Conservation (phyloP, 208 protist genomes). For the Phytomonas francai region DNA sequence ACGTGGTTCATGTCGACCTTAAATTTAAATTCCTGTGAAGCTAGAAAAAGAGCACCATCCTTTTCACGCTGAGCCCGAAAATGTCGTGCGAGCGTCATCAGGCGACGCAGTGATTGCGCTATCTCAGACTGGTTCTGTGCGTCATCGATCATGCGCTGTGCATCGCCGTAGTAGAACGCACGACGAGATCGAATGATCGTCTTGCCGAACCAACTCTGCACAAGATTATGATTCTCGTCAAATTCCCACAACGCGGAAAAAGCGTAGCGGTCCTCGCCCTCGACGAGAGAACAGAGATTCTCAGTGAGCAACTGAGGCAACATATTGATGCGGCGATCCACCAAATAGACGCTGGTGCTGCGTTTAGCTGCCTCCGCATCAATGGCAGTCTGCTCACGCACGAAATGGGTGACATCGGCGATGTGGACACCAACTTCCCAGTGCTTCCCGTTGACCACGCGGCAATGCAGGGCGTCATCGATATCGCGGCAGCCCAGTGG, state of each 20-base stretch:
- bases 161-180: conserved; percentile 93
- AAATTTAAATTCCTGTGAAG: conserved; percentile 89
- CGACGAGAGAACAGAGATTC: conserved; percentile 93
- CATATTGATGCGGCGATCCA: conserved; percentile 96
- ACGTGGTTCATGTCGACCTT: conserved; percentile 85
- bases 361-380: conserved; percentile 92
- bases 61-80: conserved; percentile 78
- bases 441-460: conserved; percentile 70
- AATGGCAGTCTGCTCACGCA: conserved; percentile 85
- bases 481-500: conserved; percentile 92
- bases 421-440: conserved; percentile 96
- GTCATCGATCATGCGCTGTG: conserved; percentile 92
- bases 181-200: conserved; percentile 90
- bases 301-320: conserved; percentile 94
- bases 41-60: conserved; percentile 80
- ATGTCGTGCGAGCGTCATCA: conserved; percentile 74
- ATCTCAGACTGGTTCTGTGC: conserved; percentile 43
- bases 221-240: conserved; percentile 75
- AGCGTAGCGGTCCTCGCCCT: conserved; percentile 86
- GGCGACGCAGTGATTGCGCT: conserved; percentile 59
- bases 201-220: conserved; percentile 88
- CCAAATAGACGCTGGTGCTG: conserved; percentile 94
- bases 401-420: conserved; percentile 96
- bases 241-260: conserved; percentile 94
- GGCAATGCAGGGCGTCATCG: conserved; percentile 84